These are phyloP conservation scores for Coemansia sp. DNA, from an alignment of 192 early-diverging fungal species.

Conservation along the genomic window DNA sequence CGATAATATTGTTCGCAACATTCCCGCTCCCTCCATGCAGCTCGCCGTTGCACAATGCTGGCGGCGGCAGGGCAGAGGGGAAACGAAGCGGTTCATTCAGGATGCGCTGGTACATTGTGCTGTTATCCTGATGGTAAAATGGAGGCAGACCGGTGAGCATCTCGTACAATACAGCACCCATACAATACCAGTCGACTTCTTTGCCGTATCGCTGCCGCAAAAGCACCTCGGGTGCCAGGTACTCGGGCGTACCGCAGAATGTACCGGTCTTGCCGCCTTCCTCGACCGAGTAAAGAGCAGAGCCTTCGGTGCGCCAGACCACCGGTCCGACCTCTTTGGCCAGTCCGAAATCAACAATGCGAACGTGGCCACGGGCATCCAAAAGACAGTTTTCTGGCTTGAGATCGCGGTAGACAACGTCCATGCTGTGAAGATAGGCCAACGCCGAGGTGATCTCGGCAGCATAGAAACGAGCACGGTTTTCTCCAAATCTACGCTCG, in stretches of 20 bases:
- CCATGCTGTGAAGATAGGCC: conserved; percentile 59
- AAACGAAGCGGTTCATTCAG: conserved; percentile 44
- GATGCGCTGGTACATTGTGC: conserved; percentile 50
- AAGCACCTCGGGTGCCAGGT: conserved; percentile 69
- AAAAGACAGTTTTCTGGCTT: conserved; percentile 73
- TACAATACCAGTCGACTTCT: conserved; percentile 74
- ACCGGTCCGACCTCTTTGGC: conserved; percentile 70
- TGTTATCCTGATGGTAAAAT: conserved; percentile 57
- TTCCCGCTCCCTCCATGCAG: conserved; percentile 24
- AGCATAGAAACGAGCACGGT: conserved; percentile 61
- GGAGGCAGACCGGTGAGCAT: conserved; percentile 67
- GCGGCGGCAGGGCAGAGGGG: conserved; percentile 41
- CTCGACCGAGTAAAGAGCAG: conserved; percentile 51
- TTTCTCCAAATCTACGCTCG: conserved; percentile 62
- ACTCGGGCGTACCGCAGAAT: conserved; percentile 77
- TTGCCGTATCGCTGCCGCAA: conserved; percentile 60
- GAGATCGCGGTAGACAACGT: conserved; percentile 67
- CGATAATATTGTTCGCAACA: conserved; percentile 8
- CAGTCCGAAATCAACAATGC: conserved; percentile 87
- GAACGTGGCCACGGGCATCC: conserved; percentile 72
- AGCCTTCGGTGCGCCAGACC: conserved; percentile 79
- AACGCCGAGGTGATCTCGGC: conserved; percentile 56
- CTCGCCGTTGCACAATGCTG: conserved; percentile 24
- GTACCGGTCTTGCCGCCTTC: conserved; percentile 67
- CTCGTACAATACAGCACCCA: conserved; percentile 72